Conservation (phyloP, 2,329 filamentous ascomycete genomes). For the Hypoxylon sp. region DNA sequence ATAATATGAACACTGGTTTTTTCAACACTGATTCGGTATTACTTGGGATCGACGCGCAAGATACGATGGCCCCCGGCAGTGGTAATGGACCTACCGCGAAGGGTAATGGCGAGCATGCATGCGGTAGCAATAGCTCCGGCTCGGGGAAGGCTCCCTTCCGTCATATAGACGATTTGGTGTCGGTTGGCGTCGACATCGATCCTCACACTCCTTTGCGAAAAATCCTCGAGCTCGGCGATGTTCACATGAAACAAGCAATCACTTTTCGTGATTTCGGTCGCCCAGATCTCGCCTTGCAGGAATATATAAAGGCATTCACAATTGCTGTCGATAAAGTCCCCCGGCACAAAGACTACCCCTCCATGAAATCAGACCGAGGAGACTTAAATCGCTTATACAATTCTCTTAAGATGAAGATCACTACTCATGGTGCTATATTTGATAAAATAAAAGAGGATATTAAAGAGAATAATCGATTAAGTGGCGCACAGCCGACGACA, state of each 20-base stretch:
- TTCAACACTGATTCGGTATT: conserved; percentile 20
- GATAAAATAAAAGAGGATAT: conserved; percentile 71
- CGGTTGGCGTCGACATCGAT: conserved; percentile 57
- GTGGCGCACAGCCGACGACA: conserved; percentile 61
- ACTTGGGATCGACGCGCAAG: conserved; percentile 19
- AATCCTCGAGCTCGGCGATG: conserved; percentile 62
- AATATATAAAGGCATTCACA: conserved; percentile 84
- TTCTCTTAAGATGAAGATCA: conserved; percentile 60
- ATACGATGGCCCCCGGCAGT: conserved; percentile 33
- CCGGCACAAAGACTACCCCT: conserved; percentile 76
- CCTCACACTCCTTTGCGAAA: conserved; percentile 60
- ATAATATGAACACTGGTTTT: too few species aligned
- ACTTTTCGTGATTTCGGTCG: conserved; percentile 69
- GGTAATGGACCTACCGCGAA: conserved; percentile 14
- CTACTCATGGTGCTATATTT: conserved; percentile 58
- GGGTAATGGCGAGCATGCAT: conserved; percentile 8
- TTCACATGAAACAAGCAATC: conserved; percentile 66
- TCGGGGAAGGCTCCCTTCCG: conserved; percentile 52
- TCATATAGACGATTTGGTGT: conserved; percentile 63
- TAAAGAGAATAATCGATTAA: conserved; percentile 67
- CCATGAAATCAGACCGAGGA: conserved; percentile 64
- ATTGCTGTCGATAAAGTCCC: conserved; percentile 81
- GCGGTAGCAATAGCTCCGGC: conserved; percentile 25
- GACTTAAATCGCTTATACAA: conserved; percentile 59
- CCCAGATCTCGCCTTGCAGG: conserved; percentile 79